Evolutionary conservation across 306 rosid species (phyloP).

Genomic region (Trifolium fragiferum): DNA sequence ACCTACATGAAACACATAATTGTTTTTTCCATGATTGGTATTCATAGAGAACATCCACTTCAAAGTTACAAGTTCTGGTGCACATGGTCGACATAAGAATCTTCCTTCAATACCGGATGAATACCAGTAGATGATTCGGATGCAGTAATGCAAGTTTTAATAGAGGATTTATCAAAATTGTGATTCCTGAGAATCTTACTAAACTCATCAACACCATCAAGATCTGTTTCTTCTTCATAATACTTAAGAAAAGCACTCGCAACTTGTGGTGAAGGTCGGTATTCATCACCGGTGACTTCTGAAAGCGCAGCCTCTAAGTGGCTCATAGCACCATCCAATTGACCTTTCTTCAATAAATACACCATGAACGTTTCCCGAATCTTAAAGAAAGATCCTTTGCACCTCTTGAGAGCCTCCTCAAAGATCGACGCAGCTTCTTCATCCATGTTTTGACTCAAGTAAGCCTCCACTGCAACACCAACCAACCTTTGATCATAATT

Average conservation of each 20-base stretch:
- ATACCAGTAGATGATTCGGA: conserved; percentile 47
- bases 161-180: conserved; percentile 56
- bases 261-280: conserved; percentile 56
- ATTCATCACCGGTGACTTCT: conserved; percentile 47
- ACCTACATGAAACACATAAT: conserved; percentile 1
- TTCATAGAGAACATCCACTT: conserved; percentile 13
- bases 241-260: conserved; percentile 60
- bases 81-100: conserved; percentile 14
- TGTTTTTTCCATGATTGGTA: background rate
- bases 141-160: conserved; percentile 52
- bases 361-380: conserved; percentile 65
- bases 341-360: conserved; percentile 54
- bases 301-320: conserved; percentile 58
- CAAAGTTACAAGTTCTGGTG: conserved; percentile 14
- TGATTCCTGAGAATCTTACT: conserved; percentile 59
- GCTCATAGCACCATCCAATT: conserved; percentile 58
- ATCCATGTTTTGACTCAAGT: conserved; percentile 57
- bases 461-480: conserved; percentile 52
- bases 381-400: conserved; percentile 57
- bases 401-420: conserved; percentile 55
- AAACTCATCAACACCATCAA: conserved; percentile 64
- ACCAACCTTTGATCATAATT: conserved; percentile 64
- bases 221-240: conserved; percentile 66
- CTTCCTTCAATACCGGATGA: conserved; percentile 51
- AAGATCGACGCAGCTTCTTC: conserved; percentile 67